Evolutionary conservation across 441 rosid genomes (phyloP).

Genomic region (Sinapis alba): DNA sequence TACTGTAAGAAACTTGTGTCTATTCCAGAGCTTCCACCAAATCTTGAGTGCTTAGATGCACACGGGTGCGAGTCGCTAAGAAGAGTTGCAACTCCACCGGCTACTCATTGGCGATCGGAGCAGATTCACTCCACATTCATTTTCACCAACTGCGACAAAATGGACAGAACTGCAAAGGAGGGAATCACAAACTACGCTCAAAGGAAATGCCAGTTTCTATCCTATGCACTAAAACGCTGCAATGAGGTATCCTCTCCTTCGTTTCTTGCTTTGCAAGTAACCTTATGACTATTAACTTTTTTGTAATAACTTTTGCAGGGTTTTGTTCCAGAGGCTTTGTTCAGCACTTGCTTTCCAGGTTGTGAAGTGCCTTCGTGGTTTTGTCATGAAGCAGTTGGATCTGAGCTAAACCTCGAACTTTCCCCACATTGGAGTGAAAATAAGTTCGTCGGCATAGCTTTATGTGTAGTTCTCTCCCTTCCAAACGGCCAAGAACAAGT

Average conservation of each 20-base stretch:
- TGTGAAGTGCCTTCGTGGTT: constrained; percentile 28
- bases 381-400: constrained; percentile 1
- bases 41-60: constrained; percentile 7
- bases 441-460: neutral
- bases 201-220: constrained; percentile 17
- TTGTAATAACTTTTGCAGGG: constrained; percentile 7
- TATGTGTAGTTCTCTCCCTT: constrained; percentile 26
- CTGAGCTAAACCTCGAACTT: neutral
- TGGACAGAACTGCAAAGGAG: constrained; percentile 1
- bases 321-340: constrained; percentile 20
- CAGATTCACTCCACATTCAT: constrained; percentile 12
- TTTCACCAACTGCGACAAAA: constrained; percentile 14
- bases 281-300: neutral
- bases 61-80: neutral
- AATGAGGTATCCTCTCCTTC: constrained; percentile 11
- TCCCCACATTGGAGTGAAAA: constrained; percentile 7
- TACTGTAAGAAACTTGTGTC: constrained; percentile 20
- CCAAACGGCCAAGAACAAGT: constrained; percentile 9
- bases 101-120: neutral
- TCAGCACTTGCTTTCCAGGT: constrained; percentile 27
- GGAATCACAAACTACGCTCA: neutral
- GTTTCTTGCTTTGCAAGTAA: neutral
- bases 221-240: constrained; percentile 16
- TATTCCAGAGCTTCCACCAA: constrained; percentile 31
- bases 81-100: neutral